Base-by-base conservation (phyloP, 371 early-diverging fungal species). In the Sporodiniella umbellata region DNA sequence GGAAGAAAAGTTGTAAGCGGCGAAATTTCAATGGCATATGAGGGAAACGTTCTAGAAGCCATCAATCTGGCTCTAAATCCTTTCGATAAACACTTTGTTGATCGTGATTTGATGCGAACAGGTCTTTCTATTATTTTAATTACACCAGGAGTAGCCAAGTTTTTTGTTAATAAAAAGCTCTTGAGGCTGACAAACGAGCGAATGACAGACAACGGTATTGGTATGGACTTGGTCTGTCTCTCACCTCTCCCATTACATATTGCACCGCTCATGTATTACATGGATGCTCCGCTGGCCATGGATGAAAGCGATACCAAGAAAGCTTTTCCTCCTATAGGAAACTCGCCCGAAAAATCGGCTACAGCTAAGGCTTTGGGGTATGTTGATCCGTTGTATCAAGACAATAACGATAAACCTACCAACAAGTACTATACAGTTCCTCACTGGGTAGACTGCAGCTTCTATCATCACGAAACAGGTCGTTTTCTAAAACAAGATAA, bases 41-140 rank as follows among this genome's bases (percentile, higher is more conserved):
- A 95, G 51, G 98, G 98, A 45, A 95, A 94, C 62, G 78, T 98
- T 11, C 78, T 98, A 1, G 98, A 97, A 66, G 94, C 98, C 0
- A 83, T 96, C 55, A 97, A 97, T 61, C 64, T 98, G 33, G 97
- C 96, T 0, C 67, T 98, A 30, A 97, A 96, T 68, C 88, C 93
- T 3, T 90, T 95, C 59, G 93, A 95, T 51, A 89, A 88, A 52
- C 94, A 94, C 60, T 92, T 89, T 62, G 88, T 96, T 14, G 94
- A 95, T 61, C 85, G 97, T 23, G 96, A 97, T 74, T 63, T 97
- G 40, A 73, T 89, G 54, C 77, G 95, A 33, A 97, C 96, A 2
- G 96, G 96, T 17, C 79, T 94, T 2, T 89, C 93, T 14, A 89
- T 96, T n/a, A 85, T 95, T 7, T 68, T 97, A 31, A 79, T 98